Evolutionary conservation across 176 grass and related monocot species (phyloP).

Genomic region (barley (Hordeum vulgare)): DNA sequence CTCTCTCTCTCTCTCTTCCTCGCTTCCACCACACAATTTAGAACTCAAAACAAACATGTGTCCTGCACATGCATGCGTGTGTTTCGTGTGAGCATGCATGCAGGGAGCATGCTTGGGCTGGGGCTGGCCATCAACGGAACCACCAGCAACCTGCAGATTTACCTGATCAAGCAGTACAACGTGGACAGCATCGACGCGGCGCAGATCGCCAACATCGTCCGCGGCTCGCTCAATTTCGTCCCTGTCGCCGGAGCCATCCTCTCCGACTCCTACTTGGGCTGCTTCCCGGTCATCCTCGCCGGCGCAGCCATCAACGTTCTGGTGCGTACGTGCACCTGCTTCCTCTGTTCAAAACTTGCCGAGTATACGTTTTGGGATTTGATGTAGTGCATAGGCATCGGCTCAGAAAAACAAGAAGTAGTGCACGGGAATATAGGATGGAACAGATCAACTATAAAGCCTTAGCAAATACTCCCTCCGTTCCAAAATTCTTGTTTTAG

Average conservation of each 20-base stretch:
- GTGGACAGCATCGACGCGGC: slow-evolving; percentile 19
- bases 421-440: no score
- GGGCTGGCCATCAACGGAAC: slow-evolving; percentile 10
- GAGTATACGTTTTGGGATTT: neutral
- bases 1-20: no score
- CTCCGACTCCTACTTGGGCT: slow-evolving; percentile 17
- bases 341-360: neutral
- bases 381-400: no score
- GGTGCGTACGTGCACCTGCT: neutral
- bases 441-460: no score
- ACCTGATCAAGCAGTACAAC: slow-evolving; percentile 6
- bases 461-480: no score
- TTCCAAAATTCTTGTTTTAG: no score
- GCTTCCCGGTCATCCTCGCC: slow-evolving; percentile 7
- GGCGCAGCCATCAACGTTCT: neutral
- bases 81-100: neutral
- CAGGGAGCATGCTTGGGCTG: slow-evolving; percentile 6
- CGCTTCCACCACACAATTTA: neutral
- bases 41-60: neutral
- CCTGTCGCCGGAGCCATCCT: slow-evolving; percentile 10
- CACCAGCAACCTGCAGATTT: neutral
- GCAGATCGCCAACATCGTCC: neutral
- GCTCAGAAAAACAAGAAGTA: no score
- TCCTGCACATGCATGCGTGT: neutral
- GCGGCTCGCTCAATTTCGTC: neutral